phyloP scores from a whole-genome alignment of 2,329 filamentous ascomycete species.

The Ascochyta pisi region DNA sequence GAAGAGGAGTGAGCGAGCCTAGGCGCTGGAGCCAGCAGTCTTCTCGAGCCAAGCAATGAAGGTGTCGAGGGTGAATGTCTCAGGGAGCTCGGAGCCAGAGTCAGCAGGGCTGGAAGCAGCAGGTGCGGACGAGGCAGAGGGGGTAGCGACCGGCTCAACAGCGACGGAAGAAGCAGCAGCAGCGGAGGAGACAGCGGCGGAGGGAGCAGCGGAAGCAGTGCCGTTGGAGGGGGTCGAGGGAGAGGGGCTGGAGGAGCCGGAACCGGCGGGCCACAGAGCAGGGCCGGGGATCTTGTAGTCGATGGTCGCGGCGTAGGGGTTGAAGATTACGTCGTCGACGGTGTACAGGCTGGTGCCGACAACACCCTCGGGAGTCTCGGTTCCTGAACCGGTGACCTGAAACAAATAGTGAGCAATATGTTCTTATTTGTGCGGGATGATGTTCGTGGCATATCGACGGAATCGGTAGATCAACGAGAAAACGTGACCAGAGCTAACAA shows the following conservation, averaged over 20 bases:
- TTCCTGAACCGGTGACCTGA: constrained; percentile 55
- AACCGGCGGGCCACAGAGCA: constrained; percentile 40
- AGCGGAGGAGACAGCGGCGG: constrained; percentile 17
- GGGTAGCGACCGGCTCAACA: constrained; percentile 11
- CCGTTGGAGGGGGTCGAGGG: constrained; percentile 22
- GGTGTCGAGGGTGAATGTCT: constrained; percentile 44
- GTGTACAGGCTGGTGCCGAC: constrained; percentile 59
- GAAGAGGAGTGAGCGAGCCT: constrained; percentile 33
- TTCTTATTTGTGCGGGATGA: no score
- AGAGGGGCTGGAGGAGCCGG: constrained; percentile 16
- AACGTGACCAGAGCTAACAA: no score
- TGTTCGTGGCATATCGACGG: no score
- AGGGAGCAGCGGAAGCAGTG: constrained; percentile 18
- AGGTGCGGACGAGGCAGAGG: constrained; percentile 14
- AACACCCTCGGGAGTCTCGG: constrained; percentile 54
- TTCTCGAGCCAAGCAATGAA: constrained; percentile 46
- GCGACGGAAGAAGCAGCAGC: constrained; percentile 10
- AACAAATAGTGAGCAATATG: no score
- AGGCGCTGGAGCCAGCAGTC: constrained; percentile 24
- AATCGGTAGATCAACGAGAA: no score
- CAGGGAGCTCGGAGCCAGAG: constrained; percentile 24
- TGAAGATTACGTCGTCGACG: constrained; percentile 51
- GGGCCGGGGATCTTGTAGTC: constrained; percentile 55
- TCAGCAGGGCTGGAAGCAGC: constrained; percentile 22
- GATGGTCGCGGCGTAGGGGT: constrained; percentile 46